Evolutionary conservation across 225 moss, liverwort and hornwort genomes (phyloP), one percentile per base, ranked within the genome.

Genomic region (Polytrichum formosum): DNA sequence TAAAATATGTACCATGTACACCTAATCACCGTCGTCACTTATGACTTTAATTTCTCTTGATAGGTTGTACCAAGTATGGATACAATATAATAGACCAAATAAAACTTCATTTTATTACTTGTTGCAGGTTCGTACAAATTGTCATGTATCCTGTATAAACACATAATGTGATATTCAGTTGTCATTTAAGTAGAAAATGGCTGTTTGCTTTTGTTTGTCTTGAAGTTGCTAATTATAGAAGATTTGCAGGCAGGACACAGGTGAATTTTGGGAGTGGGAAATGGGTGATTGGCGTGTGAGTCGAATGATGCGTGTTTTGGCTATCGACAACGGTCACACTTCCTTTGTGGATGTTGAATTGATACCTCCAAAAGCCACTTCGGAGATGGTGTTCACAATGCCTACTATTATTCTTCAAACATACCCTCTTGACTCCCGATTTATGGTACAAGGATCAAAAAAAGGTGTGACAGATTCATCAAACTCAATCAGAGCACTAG

Each of bases 191-290:
- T 46, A 46, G 46, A 46, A 46, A 46, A 16, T 46, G 46, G 46
- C 16, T 46, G 46, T 16, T 4, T 16, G 0, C 13, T 13, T 16
- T 46, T 4, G 16, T 35, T 35, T 35, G 46, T 46, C 46, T 46
- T 16, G 46, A 46, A 46, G 16, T 46, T 46, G 3, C 46, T 46
- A 46, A 46, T 46, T 16, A 13, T 46, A 46, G 46, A 46, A 46
- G 2, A 3, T 46, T 46, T 68, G 76, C 79, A 84, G 75, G 60
- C 75, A 78, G 64, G 66, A 63, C 29, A 63, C 65, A 18, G 84
- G 78, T 27, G 91, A 84, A 28, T 94, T 97, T 72, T 97, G 97
- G 97, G 97, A 97, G 76, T 97, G 97, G 97, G 97, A 94, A 82
- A 92, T 92, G 82, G 97, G 97, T 16, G 97, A 97, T 63, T 97